Conservation (phyloP, 2,329 filamentous ascomycete species). For the Allantophomopsis cytisporea region DNA sequence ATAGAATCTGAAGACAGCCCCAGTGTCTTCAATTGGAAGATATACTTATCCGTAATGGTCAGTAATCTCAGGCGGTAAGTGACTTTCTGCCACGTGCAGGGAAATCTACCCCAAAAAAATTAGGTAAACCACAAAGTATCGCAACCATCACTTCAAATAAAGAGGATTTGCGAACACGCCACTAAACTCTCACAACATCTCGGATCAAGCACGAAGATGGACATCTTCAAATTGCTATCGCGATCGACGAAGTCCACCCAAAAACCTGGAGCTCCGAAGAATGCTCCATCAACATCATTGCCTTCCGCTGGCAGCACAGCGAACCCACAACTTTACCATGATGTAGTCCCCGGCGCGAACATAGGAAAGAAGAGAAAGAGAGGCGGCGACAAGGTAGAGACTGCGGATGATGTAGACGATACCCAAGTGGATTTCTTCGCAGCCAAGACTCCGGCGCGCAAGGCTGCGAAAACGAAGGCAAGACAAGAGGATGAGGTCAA, state of each 20-base stretch:
- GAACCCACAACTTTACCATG: slow-evolving; percentile 60
- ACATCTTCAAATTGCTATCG: slow-evolving; percentile 61
- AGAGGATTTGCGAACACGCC: too few relatives aligned
- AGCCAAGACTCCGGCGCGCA: slow-evolving; percentile 21
- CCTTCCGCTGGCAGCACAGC: slow-evolving; percentile 50
- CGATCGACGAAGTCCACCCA: slow-evolving; percentile 45
- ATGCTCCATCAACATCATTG: slow-evolving; percentile 27
- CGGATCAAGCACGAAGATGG: slow-evolving; percentile 18
- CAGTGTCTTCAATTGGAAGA: too few relatives aligned
- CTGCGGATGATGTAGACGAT: slow-evolving; percentile 21
- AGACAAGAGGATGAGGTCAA: slow-evolving; percentile 5
- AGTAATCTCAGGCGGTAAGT: too few relatives aligned
- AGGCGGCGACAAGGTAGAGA: slow-evolving; percentile 18
- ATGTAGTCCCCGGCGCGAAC: slow-evolving; percentile 26
- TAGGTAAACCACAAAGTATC: too few relatives aligned
- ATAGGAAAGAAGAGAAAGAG: slow-evolving; percentile 42
- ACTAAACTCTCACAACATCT: too few relatives aligned
- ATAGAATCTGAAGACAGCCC: too few relatives aligned
- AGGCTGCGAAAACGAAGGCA: slow-evolving; percentile 8
- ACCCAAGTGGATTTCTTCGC: slow-evolving; percentile 42
- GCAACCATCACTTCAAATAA: too few relatives aligned
- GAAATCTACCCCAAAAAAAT: too few relatives aligned
- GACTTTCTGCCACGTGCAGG: too few relatives aligned
- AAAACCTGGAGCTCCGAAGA: slow-evolving; percentile 18
- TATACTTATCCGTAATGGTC: too few relatives aligned